These are phyloP conservation scores for Eucalyptus leucophloia DNA, from an alignment of 345 rosid species.

Conservation along the genomic window DNA sequence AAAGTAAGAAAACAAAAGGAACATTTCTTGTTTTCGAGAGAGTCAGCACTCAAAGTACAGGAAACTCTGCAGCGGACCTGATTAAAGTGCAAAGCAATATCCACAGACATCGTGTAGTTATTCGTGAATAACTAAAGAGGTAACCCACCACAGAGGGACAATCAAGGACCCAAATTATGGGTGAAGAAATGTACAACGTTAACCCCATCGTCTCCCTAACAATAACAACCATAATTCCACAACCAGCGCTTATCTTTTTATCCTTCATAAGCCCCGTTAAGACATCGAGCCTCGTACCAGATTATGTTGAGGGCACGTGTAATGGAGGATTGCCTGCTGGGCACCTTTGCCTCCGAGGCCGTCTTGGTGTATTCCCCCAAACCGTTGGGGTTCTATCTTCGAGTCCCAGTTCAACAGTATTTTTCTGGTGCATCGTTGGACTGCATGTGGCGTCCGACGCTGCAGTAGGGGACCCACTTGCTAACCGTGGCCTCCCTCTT, in stretches of 20 bases:
- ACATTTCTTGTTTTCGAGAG: neutral
- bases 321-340: constrained; percentile 58
- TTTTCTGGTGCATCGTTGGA: constrained; percentile 33
- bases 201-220: constrained; percentile 6
- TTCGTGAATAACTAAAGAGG: constrained; percentile 22
- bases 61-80: neutral
- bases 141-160: constrained; percentile 19
- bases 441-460: constrained; percentile 9
- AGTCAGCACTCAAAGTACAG: neutral
- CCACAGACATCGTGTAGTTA: constrained; percentile 34
- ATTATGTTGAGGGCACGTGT: neutral
- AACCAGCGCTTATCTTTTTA: neutral
- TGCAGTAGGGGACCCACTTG: constrained; percentile 19
- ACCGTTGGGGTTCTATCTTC: constrained; percentile 77
- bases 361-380: constrained; percentile 91
- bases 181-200: constrained; percentile 27
- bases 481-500: constrained; percentile 54
- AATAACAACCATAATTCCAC: constrained; percentile 1
- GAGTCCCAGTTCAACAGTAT: constrained; percentile 40
- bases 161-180: constrained; percentile 26
- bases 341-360: constrained; percentile 88
- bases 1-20: neutral
- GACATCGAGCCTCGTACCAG: neutral
- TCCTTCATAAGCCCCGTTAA: neutral
- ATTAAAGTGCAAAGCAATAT: neutral